phyloP scores from a whole-genome alignment of 2,329 filamentous ascomycete species.

The Coniochaeta prunicola region DNA sequence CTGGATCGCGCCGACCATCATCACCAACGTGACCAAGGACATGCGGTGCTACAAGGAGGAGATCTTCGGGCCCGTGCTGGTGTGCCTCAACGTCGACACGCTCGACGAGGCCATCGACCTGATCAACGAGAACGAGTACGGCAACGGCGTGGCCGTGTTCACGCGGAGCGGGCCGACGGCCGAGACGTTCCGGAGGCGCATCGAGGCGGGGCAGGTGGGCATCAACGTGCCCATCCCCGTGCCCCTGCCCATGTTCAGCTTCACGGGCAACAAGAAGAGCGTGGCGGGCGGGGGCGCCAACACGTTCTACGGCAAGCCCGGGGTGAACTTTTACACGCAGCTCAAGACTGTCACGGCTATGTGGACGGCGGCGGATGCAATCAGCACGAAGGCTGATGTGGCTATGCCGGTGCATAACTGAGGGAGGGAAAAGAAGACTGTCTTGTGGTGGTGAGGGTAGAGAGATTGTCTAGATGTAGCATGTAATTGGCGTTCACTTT shows the following conservation, averaged over 20 bases:
- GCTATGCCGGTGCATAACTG: slow-evolving; percentile 67
- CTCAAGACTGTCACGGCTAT: slow-evolving; percentile 93
- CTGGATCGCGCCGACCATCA: slow-evolving; percentile 79
- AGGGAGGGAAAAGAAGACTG: no score
- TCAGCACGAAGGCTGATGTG: slow-evolving; percentile 77
- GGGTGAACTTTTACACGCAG: slow-evolving; percentile 93
- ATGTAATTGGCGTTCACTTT: background rate
- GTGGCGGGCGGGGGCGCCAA: slow-evolving; percentile 86
- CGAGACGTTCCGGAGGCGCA: slow-evolving; percentile 69
- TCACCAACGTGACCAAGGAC: slow-evolving; percentile 68
- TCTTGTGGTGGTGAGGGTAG: background rate
- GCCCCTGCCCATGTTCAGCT: slow-evolving; percentile 64
- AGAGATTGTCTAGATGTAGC: background rate
- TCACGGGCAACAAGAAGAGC: slow-evolving; percentile 79
- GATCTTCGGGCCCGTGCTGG: slow-evolving; percentile 79
- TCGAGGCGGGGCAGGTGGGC: slow-evolving; percentile 79
- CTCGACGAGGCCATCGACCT: slow-evolving; percentile 73
- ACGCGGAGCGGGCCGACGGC: slow-evolving; percentile 71
- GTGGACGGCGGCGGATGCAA: slow-evolving; percentile 81
- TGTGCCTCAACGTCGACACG: slow-evolving; percentile 71
- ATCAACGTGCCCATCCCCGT: slow-evolving; percentile 79
- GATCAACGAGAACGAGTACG: slow-evolving; percentile 82
- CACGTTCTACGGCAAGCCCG: slow-evolving; percentile 92
- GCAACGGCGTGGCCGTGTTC: slow-evolving; percentile 82
- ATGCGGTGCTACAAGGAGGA: slow-evolving; percentile 84